Base-by-base conservation (phyloP, 371 early-diverging fungal species). In the Amoeboaphelidium occidentale region DNA sequence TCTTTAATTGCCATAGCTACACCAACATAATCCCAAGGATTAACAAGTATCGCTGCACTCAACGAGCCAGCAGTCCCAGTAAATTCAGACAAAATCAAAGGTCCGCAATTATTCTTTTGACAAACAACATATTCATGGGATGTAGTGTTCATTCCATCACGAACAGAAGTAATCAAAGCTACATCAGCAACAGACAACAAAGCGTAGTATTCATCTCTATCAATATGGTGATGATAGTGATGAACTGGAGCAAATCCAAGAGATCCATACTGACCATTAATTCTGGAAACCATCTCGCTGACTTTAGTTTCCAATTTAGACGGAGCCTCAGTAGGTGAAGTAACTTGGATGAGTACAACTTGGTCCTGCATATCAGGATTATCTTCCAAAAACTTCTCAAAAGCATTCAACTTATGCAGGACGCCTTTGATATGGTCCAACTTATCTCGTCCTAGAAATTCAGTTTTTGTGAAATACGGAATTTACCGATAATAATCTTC, bases 71-170 rank as follows among this genome's bases (percentile, higher is more conserved):
- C 86, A 1, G 97, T 88, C 14, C 97, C 99, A 21, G 96, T 90
- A 62, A 94, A 83, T 61, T 98, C 96, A 49, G 86, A 84, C 45
- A 99, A 67, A 23, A 98, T 85, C 46, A 98, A 68, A 10, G 89
- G 80, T 0, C 87, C 88, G 52, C 77, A 69, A 45, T 81, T 81
- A 45, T 84, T 81, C 24, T 62, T 48, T 55, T 85, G 80, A 63
- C 93, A 97, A 51, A 94, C 77, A 43, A 97, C 76, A 65, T 85
- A 98, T 61, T 99, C 99, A 51, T 94, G 79, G 42, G 85, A 79
- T 0, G 93, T 91, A 6, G 98, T 83, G 64, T 98, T 98, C 97
- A 99, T 98, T 43, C 99, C 99, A 64, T 99, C 99, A 23, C 96
- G 74, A 17, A 94, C 70, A 27, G 87, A 76, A 0, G 97, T 97